These are phyloP conservation scores for Plectosphaerella cucumerina DNA, from an alignment of 2,329 filamentous ascomycete species.

Conservation along the genomic window DNA sequence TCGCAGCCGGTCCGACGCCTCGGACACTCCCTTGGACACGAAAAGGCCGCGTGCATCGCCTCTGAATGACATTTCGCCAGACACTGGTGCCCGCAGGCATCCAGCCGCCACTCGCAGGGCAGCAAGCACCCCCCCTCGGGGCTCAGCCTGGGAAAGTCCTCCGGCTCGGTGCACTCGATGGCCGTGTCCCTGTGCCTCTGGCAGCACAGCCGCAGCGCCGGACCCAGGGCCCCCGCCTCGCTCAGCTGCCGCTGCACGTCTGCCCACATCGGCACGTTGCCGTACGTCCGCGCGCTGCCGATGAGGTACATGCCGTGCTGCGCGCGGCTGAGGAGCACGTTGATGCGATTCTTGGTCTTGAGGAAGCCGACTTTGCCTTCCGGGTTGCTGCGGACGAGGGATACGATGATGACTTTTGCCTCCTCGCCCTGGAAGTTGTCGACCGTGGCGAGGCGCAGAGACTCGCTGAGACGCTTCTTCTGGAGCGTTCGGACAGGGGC, in stretches of 20 bases:
- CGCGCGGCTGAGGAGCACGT: conserved; percentile 64
- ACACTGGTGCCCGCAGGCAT: conserved; percentile 41
- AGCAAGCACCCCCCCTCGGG: conserved; percentile 59
- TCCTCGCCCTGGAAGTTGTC: conserved; percentile 80
- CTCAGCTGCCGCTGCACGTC: conserved; percentile 51
- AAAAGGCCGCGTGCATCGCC: conserved; percentile 37
- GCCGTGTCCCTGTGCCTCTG: conserved; percentile 51
- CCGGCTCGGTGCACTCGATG: conserved; percentile 43
- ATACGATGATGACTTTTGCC: conserved; percentile 65
- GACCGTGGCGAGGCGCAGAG: conserved; percentile 57
- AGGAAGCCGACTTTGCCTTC: conserved; percentile 60
- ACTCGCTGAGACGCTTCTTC: conserved; percentile 36
- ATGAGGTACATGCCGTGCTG: conserved; percentile 69
- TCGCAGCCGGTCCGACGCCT: conserved; percentile 33
- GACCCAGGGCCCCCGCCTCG: conserved; percentile 40
- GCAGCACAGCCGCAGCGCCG: conserved; percentile 51
- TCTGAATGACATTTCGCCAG: conserved; percentile 39
- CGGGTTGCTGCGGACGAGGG: conserved; percentile 65
- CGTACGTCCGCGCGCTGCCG: conserved; percentile 58
- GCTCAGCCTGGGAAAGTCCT: conserved; percentile 49
- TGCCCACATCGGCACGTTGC: conserved; percentile 58
- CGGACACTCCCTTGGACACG: conserved; percentile 38
- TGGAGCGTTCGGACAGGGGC: no score
- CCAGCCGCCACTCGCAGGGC: conserved; percentile 40
- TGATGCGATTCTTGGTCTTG: conserved; percentile 61